phyloP scores from a whole-genome alignment of 139 green algal genomes.

The Chlorella sp. region DNA sequence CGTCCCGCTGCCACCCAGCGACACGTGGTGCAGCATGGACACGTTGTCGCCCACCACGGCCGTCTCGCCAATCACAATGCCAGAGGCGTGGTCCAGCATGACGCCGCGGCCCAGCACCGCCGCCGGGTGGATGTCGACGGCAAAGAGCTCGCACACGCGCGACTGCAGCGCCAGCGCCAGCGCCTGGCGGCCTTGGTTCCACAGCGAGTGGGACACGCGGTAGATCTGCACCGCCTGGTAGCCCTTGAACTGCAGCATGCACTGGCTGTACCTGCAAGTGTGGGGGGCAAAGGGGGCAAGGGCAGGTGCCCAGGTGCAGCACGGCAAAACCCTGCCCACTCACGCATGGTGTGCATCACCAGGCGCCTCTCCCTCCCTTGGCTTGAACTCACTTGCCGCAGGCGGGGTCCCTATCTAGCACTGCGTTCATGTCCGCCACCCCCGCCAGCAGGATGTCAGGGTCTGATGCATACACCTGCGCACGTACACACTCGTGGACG shows the following conservation, averaged over 20 bases:
- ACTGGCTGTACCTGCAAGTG: slow-evolving; percentile 66
- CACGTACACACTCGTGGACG: too few relatives aligned
- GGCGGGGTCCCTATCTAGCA: slow-evolving; percentile 51
- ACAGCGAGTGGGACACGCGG: slow-evolving; percentile 78
- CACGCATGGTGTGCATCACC: too few relatives aligned
- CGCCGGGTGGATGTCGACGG: slow-evolving; percentile 88
- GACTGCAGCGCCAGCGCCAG: slow-evolving; percentile 74
- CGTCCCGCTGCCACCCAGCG: slow-evolving; percentile 82
- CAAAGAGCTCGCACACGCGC: slow-evolving; percentile 63
- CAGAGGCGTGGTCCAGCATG: slow-evolving; percentile 90
- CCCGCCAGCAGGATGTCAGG: slow-evolving; percentile 52
- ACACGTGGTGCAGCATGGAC: slow-evolving; percentile 94
- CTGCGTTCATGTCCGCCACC: slow-evolving; percentile 74
- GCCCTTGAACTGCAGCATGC: slow-evolving; percentile 92
- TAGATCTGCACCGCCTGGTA: slow-evolving; percentile 90
- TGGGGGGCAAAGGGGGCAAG: too few relatives aligned
- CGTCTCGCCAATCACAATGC: slow-evolving; percentile 94
- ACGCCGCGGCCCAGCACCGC: slow-evolving; percentile 74
- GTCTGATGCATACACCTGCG: slow-evolving; percentile 31
- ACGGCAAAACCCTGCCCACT: too few relatives aligned
- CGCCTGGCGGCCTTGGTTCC: slow-evolving; percentile 27
- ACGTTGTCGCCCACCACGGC: slow-evolving; percentile 90
- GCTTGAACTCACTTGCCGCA: slow-evolving; percentile 67
- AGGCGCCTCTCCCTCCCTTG: too few relatives aligned
- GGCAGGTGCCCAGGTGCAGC: too few relatives aligned